phyloP scores from a whole-genome alignment of 805 yeast genomes.

The Diddensiella caesifluorescens region DNA sequence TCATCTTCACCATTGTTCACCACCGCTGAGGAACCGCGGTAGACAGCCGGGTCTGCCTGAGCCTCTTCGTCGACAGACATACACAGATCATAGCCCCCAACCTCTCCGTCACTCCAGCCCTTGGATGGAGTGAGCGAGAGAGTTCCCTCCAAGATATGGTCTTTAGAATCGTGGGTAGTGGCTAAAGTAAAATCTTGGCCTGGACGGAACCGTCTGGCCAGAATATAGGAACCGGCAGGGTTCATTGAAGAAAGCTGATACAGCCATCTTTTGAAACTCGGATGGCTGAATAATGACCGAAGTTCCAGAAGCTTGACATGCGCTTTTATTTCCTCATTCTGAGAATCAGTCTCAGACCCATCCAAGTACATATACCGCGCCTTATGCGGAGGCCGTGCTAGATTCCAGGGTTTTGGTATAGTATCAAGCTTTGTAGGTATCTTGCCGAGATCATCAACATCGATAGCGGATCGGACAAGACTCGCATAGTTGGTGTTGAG shows the following conservation, averaged over 20 bases:
- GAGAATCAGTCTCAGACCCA: slow-evolving; percentile 42
- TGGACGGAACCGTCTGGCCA: slow-evolving; percentile 86
- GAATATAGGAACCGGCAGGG: slow-evolving; percentile 58
- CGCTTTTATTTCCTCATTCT: slow-evolving; percentile 13
- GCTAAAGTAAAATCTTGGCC: slow-evolving; percentile 93
- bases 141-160: slow-evolving; percentile 67
- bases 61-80: slow-evolving; percentile 52
- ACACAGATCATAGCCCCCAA: slow-evolving; percentile 91
- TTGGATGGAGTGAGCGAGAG: slow-evolving; percentile 72
- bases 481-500: slow-evolving; percentile 52
- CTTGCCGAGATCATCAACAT: slow-evolving; percentile 44
- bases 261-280: slow-evolving; percentile 64
- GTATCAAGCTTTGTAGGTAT: slow-evolving; percentile 56
- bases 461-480: slow-evolving; percentile 41
- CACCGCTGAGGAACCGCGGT: slow-evolving; percentile 35
- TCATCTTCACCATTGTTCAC: slow-evolving; percentile 56
- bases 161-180: slow-evolving; percentile 45
- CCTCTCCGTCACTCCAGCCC: slow-evolving; percentile 83
- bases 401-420: slow-evolving; percentile 72
- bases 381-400: slow-evolving; percentile 91
- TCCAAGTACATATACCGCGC: slow-evolving; percentile 81
- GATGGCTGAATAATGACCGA: slow-evolving; percentile 46
- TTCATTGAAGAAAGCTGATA: slow-evolving; percentile 51
- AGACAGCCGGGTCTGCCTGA: slow-evolving; percentile 83
- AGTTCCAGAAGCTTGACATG: slow-evolving; percentile 43